Conservation (phyloP, 192 early-diverging fungal genomes). For the Backusella parvicylindrica region DNA sequence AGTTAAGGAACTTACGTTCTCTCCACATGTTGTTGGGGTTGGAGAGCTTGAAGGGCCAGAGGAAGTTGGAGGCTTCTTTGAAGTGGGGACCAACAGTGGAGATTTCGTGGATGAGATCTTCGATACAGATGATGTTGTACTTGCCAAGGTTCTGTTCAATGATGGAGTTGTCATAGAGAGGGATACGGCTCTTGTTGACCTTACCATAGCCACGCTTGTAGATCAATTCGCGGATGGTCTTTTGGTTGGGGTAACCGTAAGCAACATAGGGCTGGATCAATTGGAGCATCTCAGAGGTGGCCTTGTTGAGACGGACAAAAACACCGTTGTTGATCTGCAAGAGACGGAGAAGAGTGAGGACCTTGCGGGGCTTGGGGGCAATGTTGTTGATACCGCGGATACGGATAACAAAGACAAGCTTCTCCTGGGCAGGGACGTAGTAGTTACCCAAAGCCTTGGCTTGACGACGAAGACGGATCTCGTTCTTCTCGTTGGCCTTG, state of each 20-base stretch:
- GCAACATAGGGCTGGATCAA: conserved; percentile 95
- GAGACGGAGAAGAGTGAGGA: conserved; percentile 97
- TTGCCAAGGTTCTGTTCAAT: conserved; percentile 91
- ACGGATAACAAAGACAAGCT: conserved; percentile 97
- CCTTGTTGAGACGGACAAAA: conserved; percentile 91
- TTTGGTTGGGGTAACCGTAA: conserved; percentile 94
- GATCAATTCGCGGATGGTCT: conserved; percentile 97
- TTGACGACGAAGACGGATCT: conserved; percentile 91
- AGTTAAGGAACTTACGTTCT: conserved; percentile 92
- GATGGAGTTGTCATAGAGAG: conserved; percentile 94
- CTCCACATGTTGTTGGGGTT: conserved; percentile 96
- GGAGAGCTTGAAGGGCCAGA: conserved; percentile 99
- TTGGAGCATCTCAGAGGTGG: conserved; percentile 97
- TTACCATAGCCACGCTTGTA: conserved; percentile 99
- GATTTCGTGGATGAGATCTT: conserved; percentile 99
- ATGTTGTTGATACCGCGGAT: conserved; percentile 99
- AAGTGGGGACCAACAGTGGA: conserved; percentile 96
- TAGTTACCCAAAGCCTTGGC: conserved; percentile 89
- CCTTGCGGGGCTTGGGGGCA: conserved; percentile 99
- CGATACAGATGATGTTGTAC: conserved; percentile 95
- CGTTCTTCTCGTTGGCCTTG: conserved; percentile 81
- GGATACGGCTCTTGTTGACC: conserved; percentile 96
- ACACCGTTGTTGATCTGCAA: conserved; percentile 99
- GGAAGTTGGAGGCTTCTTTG: conserved; percentile 94
- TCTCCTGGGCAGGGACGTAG: conserved; percentile 94